These are phyloP conservation scores for Malassezia brasiliensis DNA, from an alignment of 1,284 basidiomycete species.

Conservation along the genomic window DNA sequence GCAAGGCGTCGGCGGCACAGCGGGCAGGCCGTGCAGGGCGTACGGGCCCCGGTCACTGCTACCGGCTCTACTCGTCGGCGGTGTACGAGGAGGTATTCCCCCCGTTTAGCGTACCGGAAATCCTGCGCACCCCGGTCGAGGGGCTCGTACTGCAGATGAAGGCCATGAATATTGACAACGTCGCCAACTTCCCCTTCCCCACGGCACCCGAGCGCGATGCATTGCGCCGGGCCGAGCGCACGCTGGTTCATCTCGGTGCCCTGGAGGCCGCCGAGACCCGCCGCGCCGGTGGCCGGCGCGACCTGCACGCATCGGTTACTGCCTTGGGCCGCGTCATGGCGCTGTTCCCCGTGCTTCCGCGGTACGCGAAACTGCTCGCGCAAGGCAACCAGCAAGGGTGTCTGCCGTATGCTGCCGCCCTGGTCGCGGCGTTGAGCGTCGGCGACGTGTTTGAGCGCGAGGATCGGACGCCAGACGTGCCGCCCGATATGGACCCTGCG, in stretches of 20 bases:
- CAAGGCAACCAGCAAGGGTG: constrained; percentile 84
- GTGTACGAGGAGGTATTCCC: constrained; percentile 87
- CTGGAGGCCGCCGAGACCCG: constrained; percentile 52
- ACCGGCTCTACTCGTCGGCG: constrained; percentile 63
- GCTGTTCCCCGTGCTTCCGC: constrained; percentile 80
- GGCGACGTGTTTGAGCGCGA: constrained; percentile 93
- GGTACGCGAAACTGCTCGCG: constrained; percentile 89
- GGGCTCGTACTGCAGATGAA: constrained; percentile 98
- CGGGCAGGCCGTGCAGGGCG: constrained; percentile 66
- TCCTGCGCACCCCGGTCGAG: constrained; percentile 90
- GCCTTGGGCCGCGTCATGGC: constrained; percentile 83
- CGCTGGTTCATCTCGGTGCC: constrained; percentile 74
- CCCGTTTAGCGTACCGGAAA: constrained; percentile 78
- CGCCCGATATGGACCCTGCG: constrained; percentile 18
- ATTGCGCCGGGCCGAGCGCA: constrained; percentile 70
- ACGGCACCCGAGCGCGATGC: constrained; percentile 79
- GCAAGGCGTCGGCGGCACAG: constrained; percentile 65
- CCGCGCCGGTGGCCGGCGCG: constrained; percentile 30
- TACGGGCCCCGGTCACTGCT: constrained; percentile 69
- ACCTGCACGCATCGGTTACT: constrained; percentile 56
- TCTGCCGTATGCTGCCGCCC: constrained; percentile 77
- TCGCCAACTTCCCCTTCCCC: constrained; percentile 95
- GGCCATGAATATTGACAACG: constrained; percentile 93
- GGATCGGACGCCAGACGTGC: constrained; percentile 52
- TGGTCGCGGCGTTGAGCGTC: constrained; percentile 84